Evolutionary conservation across 371 early-diverging fungal genomes (phyloP), one percentile per base, ranked within the genome.

Genomic region (Mortierella sp.): DNA sequence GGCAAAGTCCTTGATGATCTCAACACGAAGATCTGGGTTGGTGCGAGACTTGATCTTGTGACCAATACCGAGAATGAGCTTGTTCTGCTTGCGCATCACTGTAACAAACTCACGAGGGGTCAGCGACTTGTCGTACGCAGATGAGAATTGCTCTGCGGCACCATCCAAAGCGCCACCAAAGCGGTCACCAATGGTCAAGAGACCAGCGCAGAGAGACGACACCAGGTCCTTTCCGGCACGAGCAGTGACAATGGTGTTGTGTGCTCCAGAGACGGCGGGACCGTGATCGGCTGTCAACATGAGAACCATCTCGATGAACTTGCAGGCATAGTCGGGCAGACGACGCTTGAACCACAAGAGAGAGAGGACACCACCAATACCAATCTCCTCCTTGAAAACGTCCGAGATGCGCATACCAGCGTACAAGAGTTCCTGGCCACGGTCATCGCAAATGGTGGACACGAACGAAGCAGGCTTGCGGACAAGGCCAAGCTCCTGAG

Each of bases 231-330:
- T 96, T 71, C 98, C 98, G 41, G 98, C 98, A 83, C 98, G 96
- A 12, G 98, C 96, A 14, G 98, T 97, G 48, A 98, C 97, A 69
- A 98, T 98, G 28, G 98, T 97, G 91, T 97, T 98, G 88, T 96
- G 96, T 5, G 98, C 98, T 55, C 92, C 95, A 39, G 92, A 93
- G 10, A 95, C 95, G 28, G 95, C 95, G 2, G 98, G 98, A 22
- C 98, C 98, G 81, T 98, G 98, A 85, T 98, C 98, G n/a, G 98
- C 98, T 16, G 98, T 98, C 78, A 98, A 84, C 98, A 98, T 98
- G 55, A 98, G 88, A 22, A 97, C 96, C 98, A 98, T 98, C 81
- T 98, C 98, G 64, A 98, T 95, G 78, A 98, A 98, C 86, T 93
- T 91, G 85, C 92, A 89, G 17, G 98, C 98, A 81, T 96, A 98